Conservation (phyloP, 345 rosid species). For the Eucalyptus decipiens region DNA sequence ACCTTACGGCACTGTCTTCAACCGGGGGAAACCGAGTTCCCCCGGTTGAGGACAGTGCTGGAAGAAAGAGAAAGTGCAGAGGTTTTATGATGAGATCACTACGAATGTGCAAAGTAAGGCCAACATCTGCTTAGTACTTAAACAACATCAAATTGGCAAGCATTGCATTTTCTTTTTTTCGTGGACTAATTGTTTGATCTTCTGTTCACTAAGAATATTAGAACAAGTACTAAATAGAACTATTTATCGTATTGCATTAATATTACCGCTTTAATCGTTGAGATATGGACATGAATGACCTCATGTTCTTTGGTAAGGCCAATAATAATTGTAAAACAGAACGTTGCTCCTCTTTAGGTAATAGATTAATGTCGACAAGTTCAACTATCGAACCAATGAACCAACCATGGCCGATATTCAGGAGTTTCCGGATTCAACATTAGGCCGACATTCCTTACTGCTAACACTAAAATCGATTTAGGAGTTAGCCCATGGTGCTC, state of each 20-base stretch:
- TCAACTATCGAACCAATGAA: not conserved
- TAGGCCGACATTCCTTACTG: rapidly evolving
- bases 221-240: not conserved
- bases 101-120: not conserved
- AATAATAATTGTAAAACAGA: not conserved
- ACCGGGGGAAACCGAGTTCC: no score
- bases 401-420: not conserved
- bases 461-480: not conserved
- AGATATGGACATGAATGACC: not conserved
- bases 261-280: not conserved
- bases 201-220: not conserved
- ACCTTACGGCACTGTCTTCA: no score
- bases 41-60: no score
- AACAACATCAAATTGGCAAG: not conserved
- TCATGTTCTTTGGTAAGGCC: not conserved
- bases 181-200: not conserved
- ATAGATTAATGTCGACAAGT: not conserved
- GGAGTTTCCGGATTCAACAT: not conserved
- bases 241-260: not conserved
- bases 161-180: not conserved
- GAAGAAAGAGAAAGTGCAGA: no score
- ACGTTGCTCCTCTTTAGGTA: not conserved
- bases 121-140: not conserved
- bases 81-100: not conserved
- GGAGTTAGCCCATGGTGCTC: no score